Conservation (phyloP, 2,329 filamentous ascomycete genomes). For the Talaromyces sp. region DNA sequence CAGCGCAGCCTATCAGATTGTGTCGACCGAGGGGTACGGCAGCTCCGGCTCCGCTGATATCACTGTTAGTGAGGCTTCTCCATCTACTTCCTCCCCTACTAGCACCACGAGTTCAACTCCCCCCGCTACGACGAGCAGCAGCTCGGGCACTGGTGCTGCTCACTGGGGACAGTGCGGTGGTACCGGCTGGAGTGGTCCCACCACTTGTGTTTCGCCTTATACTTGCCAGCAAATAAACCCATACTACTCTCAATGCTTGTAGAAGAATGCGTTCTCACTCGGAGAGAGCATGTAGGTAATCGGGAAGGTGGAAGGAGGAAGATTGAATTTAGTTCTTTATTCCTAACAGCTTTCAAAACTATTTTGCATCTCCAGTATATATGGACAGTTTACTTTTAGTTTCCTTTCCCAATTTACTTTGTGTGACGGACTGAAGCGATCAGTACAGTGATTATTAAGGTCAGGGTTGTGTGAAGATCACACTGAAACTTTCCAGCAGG, state of each 20-base stretch:
- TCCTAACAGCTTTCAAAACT: neutral
- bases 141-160: neutral
- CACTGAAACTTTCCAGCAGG: no score
- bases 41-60: conserved; percentile 1
- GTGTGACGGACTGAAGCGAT: no score
- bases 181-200: neutral
- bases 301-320: neutral
- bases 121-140: neutral
- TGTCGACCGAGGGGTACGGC: conserved; percentile 4
- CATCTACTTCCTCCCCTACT: neutral
- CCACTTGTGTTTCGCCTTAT: neutral
- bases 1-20: neutral
- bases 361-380: neutral
- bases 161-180: neutral
- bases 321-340: neutral
- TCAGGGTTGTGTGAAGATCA: no score
- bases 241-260: neutral
- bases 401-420: no score
- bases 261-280: neutral
- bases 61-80: neutral
- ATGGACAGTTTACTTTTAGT: no score
- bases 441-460: no score
- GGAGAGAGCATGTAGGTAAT: neutral
- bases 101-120: neutral
- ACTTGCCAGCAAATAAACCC: neutral